These are phyloP conservation scores for Arachis monticola DNA, from an alignment of 331 rosid species.

Conservation along the genomic window DNA sequence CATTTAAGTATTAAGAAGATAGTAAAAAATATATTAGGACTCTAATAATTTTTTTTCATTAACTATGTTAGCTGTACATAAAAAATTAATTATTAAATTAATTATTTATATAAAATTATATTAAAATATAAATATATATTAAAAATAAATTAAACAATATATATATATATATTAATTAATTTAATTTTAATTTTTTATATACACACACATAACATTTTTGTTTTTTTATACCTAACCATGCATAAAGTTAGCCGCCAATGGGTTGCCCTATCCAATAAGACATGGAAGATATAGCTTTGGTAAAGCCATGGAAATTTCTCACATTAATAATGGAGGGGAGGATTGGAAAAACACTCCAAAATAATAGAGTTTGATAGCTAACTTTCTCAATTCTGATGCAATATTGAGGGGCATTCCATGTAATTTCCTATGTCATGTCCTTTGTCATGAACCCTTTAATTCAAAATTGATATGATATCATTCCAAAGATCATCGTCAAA, in stretches of 20 bases:
- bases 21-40: too few relatives aligned
- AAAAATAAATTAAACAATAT: too few relatives aligned
- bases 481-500: constrained; percentile 33
- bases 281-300: constrained; percentile 35
- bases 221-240: background rate
- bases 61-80: too few relatives aligned
- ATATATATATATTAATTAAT: too few relatives aligned
- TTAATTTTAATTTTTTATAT: too few relatives aligned
- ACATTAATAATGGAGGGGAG: constrained; percentile 38
- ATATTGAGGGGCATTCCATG: constrained; percentile 28
- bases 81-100: too few relatives aligned
- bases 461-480: constrained; percentile 14
- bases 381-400: constrained; percentile 31
- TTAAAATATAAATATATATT: too few relatives aligned
- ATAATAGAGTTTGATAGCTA: background rate
- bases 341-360: constrained; percentile 17
- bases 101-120: too few relatives aligned
- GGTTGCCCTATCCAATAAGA: constrained; percentile 37
- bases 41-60: too few relatives aligned
- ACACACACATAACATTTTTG: too few relatives aligned
- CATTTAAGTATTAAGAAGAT: too few relatives aligned
- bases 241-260: constrained; percentile 45
- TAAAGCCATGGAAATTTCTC: constrained; percentile 45
- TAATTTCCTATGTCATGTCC: constrained; percentile 39
- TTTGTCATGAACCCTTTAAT: constrained; percentile 9